These are phyloP conservation scores for Psilocybe subaeruginosa DNA, from an alignment of 768 basidiomycete species.

Conservation along the genomic window DNA sequence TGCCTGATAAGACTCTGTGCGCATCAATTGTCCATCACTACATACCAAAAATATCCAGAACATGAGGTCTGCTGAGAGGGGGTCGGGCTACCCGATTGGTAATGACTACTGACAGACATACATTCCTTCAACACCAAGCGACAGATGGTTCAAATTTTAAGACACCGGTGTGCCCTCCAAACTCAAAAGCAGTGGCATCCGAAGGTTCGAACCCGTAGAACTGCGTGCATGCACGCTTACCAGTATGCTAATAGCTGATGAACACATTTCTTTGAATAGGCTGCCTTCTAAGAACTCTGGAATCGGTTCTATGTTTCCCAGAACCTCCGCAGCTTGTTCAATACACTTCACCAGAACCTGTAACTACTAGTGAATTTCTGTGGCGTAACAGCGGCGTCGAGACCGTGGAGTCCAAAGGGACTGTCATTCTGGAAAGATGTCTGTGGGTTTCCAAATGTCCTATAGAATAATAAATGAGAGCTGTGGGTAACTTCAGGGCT, in stretches of 20 bases:
- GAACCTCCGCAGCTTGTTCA: neutral
- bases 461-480: neutral
- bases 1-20: neutral
- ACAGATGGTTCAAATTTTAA: neutral
- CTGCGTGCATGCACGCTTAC: neutral
- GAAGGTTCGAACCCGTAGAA: neutral
- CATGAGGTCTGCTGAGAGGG: neutral
- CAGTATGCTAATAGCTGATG: too few relatives aligned
- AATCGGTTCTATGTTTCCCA: neutral
- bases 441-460: neutral
- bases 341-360: neutral
- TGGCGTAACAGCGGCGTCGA: constrained; percentile 10
- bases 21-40: neutral
- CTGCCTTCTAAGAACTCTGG: neutral
- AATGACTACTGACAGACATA: neutral
- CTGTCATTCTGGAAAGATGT: neutral
- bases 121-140: neutral
- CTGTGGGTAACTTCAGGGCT: neutral
- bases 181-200: neutral
- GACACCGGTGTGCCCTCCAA: neutral
- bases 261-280: neutral
- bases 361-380: constrained; percentile 10
- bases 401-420: neutral
- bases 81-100: neutral
- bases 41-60: neutral